Percentiles rank a stretch among this genome's conserved stretches.
phyloP scores from a whole-genome alignment of 345 rosid genomes.

The Hirschfeldia incana region DNA sequence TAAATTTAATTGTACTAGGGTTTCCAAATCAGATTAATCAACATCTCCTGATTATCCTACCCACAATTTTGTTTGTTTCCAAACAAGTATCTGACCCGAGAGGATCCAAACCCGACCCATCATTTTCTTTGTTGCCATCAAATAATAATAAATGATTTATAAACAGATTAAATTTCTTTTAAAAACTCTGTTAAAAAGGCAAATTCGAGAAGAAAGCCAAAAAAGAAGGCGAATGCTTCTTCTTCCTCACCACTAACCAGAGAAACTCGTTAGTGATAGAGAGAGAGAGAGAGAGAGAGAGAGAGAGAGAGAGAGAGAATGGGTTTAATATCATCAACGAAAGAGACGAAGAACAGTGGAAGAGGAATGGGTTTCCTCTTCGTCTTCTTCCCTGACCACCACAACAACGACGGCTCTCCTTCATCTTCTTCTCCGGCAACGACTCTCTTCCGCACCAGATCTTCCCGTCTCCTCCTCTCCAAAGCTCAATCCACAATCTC shows the following conservation, averaged over 20 bases:
- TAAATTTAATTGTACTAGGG: background rate
- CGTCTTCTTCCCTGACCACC: slow-evolving; percentile 83
- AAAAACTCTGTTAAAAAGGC: background rate
- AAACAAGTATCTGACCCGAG: background rate
- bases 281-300: background rate
- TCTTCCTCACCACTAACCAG: slow-evolving; percentile 19
- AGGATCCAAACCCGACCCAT: background rate
- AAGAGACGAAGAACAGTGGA: slow-evolving; percentile 33
- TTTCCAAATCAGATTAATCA: background rate
- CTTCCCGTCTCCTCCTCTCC: slow-evolving; percentile 46
- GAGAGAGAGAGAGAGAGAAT: background rate
- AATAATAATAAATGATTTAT: background rate
- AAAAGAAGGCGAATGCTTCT: background rate
- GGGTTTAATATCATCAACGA: slow-evolving; percentile 38
- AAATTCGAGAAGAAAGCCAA: slow-evolving; percentile 24
- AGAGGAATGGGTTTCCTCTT: slow-evolving; percentile 70
- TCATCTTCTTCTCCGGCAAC: slow-evolving; percentile 28
- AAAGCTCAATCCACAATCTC: slow-evolving; percentile 88
- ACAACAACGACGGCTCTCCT: slow-evolving; percentile 10
- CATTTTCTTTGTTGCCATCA: background rate
- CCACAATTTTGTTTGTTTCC: background rate
- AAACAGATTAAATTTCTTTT: background rate
- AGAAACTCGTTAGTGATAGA: background rate
- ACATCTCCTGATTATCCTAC: background rate
- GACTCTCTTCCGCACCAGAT: slow-evolving; percentile 49